Conservation (phyloP, 306 rosid genomes). For the Trifolium subterraneum region DNA sequence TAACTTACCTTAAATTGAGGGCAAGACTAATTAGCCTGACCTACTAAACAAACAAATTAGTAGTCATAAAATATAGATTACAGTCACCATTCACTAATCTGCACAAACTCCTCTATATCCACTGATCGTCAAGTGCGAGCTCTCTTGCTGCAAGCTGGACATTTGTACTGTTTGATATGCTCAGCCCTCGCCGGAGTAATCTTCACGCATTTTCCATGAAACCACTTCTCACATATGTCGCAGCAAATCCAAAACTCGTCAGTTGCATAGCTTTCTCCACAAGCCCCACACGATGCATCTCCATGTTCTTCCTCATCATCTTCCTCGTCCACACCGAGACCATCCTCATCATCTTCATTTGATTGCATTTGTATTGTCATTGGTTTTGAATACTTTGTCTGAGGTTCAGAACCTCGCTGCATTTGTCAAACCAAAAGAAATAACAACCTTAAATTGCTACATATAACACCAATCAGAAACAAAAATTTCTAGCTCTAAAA, state of each 20-base stretch:
- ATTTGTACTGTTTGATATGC: constrained; percentile 89
- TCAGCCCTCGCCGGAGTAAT: constrained; percentile 86
- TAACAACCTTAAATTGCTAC: background rate
- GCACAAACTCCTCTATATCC: background rate
- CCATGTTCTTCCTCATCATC: constrained; percentile 69
- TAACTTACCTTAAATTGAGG: constrained; percentile 53
- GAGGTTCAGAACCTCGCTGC: constrained; percentile 73
- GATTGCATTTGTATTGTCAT: constrained; percentile 51
- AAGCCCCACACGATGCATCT: constrained; percentile 77
- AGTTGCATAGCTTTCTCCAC: constrained; percentile 76
- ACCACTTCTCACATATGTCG: constrained; percentile 90
- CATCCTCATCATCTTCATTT: constrained; percentile 61
- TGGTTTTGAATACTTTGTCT: constrained; percentile 50
- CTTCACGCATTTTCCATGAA: constrained; percentile 93
- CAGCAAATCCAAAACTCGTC: constrained; percentile 93
- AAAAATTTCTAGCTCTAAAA: background rate
- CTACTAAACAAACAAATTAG: constrained; percentile 54
- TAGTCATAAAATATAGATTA: constrained; percentile 43
- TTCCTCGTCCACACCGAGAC: constrained; percentile 62
- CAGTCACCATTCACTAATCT: constrained; percentile 16
- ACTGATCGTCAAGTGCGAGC: constrained; percentile 57
- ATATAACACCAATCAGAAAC: background rate
- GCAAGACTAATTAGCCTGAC: constrained; percentile 49
- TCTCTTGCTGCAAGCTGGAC: constrained; percentile 97
- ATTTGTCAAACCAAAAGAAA: constrained; percentile 41